Base-by-base conservation (phyloP, 306 rosid species). In the Abrus precatorius region DNA sequence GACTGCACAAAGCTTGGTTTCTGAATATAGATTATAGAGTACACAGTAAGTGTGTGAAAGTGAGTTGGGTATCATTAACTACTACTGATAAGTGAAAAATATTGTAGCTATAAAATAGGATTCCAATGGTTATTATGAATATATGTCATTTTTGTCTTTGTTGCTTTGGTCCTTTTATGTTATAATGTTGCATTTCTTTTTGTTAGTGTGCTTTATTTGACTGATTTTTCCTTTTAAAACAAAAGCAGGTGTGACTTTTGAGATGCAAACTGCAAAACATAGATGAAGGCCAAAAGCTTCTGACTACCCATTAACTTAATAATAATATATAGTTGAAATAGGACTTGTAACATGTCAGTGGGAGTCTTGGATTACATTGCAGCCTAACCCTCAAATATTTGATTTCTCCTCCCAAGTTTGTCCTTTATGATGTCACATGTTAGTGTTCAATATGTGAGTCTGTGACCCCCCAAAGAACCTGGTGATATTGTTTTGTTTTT, bases 401-500 rank as follows among this genome's bases (percentile, higher is more conserved):
- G 48, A 79, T 81, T 76, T 85, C 9, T 79, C 20, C 81, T 86
- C 85, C 85, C 86, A 74, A 83, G 73, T 77, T 83, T 85, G 97
- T 88, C 93, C 86, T 64, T 54, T 77, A 40, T 76, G 68, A 71
- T 80, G 80, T 90, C 97, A 87, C 94, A 88, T 90, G 94, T 80
- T 85, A 43, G 44, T 87, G 90, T 88, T 88, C 69, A 80, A 84
- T 79, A 29, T 75, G 13, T 36, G 34, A 77, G 47, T 33, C 80
- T 81, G 82, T 77, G 84, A 75, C 80, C 72, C 55, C 84, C 66
- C 79, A 33, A 78, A 32, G 71, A 75, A 55, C 28, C 73, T 9
- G 41, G 72, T 54, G 80, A 81, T 74, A 69, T 82, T 84, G 49
- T 60, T 67, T 20, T 85, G 74, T 64, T 84, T 82, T 80, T 30